A percentile compares a stretch with the other conserved stretches of the same genome.
Conservation (phyloP, 345 rosid genomes). For the Boechera retrofracta region DNA sequence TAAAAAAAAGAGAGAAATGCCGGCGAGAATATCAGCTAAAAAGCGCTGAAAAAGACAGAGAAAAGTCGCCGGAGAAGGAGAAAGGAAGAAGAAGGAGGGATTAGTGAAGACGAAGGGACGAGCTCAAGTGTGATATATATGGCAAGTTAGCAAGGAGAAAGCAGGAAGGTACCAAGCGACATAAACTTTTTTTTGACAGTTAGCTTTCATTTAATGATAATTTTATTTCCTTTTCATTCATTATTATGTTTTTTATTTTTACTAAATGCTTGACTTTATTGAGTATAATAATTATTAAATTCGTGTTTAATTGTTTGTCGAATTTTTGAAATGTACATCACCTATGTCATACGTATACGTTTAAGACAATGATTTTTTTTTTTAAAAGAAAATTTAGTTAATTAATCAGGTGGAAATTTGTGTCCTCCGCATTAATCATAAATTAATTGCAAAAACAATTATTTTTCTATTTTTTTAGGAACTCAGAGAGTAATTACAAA, state of each 20-base stretch:
- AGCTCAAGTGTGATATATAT: slow-evolving; percentile 54
- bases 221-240: neutral
- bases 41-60: slow-evolving; percentile 46
- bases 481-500: slow-evolving; percentile 21
- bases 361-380: slow-evolving; percentile 32
- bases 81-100: slow-evolving; percentile 27
- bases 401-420: slow-evolving; percentile 21
- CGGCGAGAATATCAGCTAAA: slow-evolving; percentile 56
- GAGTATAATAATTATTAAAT: neutral
- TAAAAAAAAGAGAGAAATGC: slow-evolving; percentile 14
- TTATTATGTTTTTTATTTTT: neutral
- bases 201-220: slow-evolving; percentile 43
- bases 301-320: slow-evolving; percentile 23
- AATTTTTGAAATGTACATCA: slow-evolving; percentile 30
- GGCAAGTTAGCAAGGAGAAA: slow-evolving; percentile 54
- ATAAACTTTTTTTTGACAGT: slow-evolving; percentile 43
- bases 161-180: slow-evolving; percentile 61
- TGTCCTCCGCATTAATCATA: slow-evolving; percentile 23
- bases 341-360: slow-evolving; percentile 9
- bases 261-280: neutral
- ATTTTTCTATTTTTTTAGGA: neutral
- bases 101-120: slow-evolving; percentile 41
- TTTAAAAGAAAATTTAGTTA: neutral
- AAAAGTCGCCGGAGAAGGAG: slow-evolving; percentile 19
- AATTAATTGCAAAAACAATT: slow-evolving; percentile 26